Evolutionary conservation across 2,329 filamentous ascomycete species (phyloP), one percentile per base, ranked within the genome.

Genomic region (Harringtonia lauricola): DNA sequence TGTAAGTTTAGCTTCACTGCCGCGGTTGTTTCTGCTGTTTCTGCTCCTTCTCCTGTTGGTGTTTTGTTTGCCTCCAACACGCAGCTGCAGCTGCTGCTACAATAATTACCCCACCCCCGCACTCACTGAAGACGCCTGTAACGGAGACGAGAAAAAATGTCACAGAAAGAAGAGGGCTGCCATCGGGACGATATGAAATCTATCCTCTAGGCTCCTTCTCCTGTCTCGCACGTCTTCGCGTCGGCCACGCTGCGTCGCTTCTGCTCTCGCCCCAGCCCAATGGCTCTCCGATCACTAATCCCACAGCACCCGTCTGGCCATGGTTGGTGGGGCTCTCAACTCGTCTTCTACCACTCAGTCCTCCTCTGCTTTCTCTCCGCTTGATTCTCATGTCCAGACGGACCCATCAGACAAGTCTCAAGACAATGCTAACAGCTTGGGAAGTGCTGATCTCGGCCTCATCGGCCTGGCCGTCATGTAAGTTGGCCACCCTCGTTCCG

Each of bases 391-490:
- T 42, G 39, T 7, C 10, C 7, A 10, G 10, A 26, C 6, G 6
- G 24, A 26, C 24, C 6, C 24, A 10, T 6, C 24, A 10, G 24
- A 26, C 24, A 26, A 26, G 19, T 33, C 36, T 54, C 52, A 60
- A 54, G 62, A 57, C 53, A 60, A 70, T 77, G 69, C 76, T 79
- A 67, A 80, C 71, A 56, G 59, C 68, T 62, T 59, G 50, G 59
- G 63, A 71, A 86, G 82, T 71, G 81, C 80, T 79, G 85, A 92
- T 80, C 81, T 92, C 69, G 86, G 86, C 75, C 83, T 92, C 63
- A 90, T 92, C 65, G 86, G 86, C 78, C 76, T 92, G 72, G 86
- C 86, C 72, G 86, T 92, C 69, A 92, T 92, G 83, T 77, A 71
- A 68, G 72, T 42, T 39, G 43, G 26, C 35, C 24, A 39, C 14